Evolutionary conservation across 257 asterid species (phyloP).

Genomic region (Penstemon barbatus): DNA sequence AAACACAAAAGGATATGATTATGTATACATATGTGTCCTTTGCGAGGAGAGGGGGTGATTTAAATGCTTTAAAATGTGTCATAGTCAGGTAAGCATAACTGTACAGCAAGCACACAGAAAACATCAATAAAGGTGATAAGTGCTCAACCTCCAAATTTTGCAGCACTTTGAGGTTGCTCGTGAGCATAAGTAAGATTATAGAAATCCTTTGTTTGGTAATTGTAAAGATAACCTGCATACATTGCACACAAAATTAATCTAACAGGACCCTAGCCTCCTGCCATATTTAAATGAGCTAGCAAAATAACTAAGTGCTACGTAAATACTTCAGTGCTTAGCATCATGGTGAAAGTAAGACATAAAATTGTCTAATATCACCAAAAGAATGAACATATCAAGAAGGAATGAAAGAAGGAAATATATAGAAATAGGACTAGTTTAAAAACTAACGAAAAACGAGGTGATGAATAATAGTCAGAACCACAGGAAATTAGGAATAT

Average conservation of each 20-base stretch:
- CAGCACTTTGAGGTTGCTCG: slow-evolving; percentile 91
- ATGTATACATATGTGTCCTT: too few relatives aligned
- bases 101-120: slow-evolving; percentile 2
- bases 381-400: slow-evolving; percentile 1
- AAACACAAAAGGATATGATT: too few relatives aligned
- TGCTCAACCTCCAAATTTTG: slow-evolving; percentile 82
- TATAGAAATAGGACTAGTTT: slow-evolving; percentile 15
- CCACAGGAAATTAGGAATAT: too few relatives aligned
- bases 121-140: slow-evolving; percentile 13
- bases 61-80: too few relatives aligned
- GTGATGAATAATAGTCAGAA: neutral
- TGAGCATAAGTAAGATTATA: slow-evolving; percentile 94
- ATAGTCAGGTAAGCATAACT: slow-evolving; percentile 8
- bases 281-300: slow-evolving; percentile 16
- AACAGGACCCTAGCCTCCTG: slow-evolving; percentile 13
- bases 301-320: slow-evolving; percentile 17
- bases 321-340: slow-evolving; percentile 23
- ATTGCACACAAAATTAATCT: slow-evolving; percentile 22
- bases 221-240: slow-evolving; percentile 87
- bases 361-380: slow-evolving; percentile 13
- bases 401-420: slow-evolving; percentile 13
- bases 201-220: slow-evolving; percentile 94
- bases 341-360: slow-evolving; percentile 13
- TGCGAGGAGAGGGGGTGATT: too few relatives aligned
- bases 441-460: slow-evolving; percentile 14